Evolutionary conservation across 495 filamentous ascomycete genomes (phyloP), one percentile per base, ranked within the genome.

Genomic region (Daldinia grandis): DNA sequence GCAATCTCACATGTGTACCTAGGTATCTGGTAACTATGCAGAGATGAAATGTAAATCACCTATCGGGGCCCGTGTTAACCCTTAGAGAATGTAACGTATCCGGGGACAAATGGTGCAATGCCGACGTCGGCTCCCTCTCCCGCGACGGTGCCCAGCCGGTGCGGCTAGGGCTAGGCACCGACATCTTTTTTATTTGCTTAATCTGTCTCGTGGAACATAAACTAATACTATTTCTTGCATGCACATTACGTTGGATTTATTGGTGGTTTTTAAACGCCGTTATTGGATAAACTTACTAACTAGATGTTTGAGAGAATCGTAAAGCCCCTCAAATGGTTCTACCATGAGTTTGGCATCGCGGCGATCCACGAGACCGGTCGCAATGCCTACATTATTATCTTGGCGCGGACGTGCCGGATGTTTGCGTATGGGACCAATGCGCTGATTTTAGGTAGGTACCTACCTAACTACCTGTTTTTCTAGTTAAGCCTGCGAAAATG

Each of bases 361-460:
- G 84, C 88, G 15, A 74, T 91, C 38, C 74, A 83, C 58, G 62
- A 79, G 24, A 82, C 84, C 27, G 81, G 83, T 21, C 76, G 68
- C 14, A 91, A 96, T 76, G 88, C 90, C 47, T 90, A 93, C 75
- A 82, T 95, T 0, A 87, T 96, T 62, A 89, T 90, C 75, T 76
- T 91, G 31, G 87, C 91, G 72, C 90, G 93, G 3, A 91, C 92
- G 68, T 85, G 93, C 37, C 91, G 93, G 0, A 85, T 94, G 19
- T 91, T 92, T 70, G 93, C 93, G 10, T 95, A 95, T 71, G 92
- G 92, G 40, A 87, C 86, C 19, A 89, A 88, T 15, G 90, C 90
- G 0, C 82, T 97, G 25, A 90, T 97, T 55, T 84, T 95, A 15
- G 93, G 88, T 8, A 86, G 87, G 4, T 14, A 40, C 3, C 14